Base-by-base conservation (phyloP, 768 basidiomycete species). In the Porpolomopsis calyptriformis region DNA sequence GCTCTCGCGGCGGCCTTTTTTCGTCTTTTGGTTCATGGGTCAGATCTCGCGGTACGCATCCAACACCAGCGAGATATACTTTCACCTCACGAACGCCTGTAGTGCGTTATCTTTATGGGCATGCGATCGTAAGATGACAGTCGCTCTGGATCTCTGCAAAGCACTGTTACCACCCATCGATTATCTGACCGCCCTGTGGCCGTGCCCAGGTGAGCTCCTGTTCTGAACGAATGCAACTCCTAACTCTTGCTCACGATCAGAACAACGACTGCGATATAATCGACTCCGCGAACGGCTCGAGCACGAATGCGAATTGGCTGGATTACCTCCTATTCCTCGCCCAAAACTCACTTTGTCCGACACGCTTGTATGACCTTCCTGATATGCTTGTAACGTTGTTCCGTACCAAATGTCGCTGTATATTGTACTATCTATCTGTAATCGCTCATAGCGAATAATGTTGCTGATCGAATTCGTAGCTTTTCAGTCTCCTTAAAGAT, bases 1-100 rank as follows among this genome's bases (percentile, higher is more conserved):
- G 25, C 60, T 85, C 19, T 64, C 75, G 2, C 66, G 72, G 12
- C 64, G 82, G 46, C 83, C 83, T 8, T 81, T 80, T 57, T 81
- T 77, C 56, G 67, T 77, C 19, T 82, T 82, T 58, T 85, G 81
- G 82, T 83, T 85, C 56, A 80, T 82, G 79, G 71, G 72, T 18
- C 80, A 84, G 60, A 72, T 85, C 44, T 69, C 66, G 56, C 71
- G 77, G 78, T 75, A 47, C 22, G 44, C 43, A 60, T 58, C 45
- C 37, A 40, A 18, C 37, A 14, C 22, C 44, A 25, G 19, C 40
- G 35, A 35, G 11, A 16, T 43, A 43, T 48, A 52, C n/a, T 46
- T 44, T 37, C 19, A 33, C 24, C 7, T 43, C 16, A 52, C 36
- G 43, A 36, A 48, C 31, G 12, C 22, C 16, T 49, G 25, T 50